phyloP scores from a whole-genome alignment of 345 rosid genomes.

The Gossypium arboreum region DNA sequence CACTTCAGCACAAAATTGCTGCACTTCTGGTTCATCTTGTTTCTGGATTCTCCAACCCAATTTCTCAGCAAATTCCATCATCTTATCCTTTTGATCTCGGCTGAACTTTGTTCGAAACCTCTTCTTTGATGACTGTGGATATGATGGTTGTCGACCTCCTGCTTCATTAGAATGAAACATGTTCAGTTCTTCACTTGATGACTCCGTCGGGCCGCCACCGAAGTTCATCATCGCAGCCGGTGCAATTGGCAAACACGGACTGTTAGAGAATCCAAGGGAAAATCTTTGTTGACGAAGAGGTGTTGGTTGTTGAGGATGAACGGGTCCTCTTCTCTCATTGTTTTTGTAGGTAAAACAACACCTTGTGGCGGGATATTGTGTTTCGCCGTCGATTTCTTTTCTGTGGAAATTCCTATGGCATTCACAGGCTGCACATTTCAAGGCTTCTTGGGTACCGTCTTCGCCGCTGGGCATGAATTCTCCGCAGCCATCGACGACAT shows the following conservation, averaged over 20 bases:
- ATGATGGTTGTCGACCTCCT: slow-evolving; percentile 12
- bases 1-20: slow-evolving; percentile 45
- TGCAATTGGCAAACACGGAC: slow-evolving; percentile 18
- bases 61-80: slow-evolving; percentile 53
- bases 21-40: slow-evolving; percentile 43
- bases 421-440: slow-evolving; percentile 87
- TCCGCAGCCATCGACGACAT: slow-evolving; percentile 66
- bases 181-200: slow-evolving; percentile 44
- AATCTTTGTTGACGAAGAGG: slow-evolving; percentile 26
- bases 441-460: slow-evolving; percentile 50
- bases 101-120: slow-evolving; percentile 73
- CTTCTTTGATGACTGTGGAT: slow-evolving; percentile 33
- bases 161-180: slow-evolving; percentile 24
- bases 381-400: slow-evolving; percentile 42
- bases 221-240: slow-evolving; percentile 58
- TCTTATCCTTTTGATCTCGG: slow-evolving; percentile 55
- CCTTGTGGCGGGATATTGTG: background rate
- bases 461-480: slow-evolving; percentile 75
- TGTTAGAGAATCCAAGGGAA: slow-evolving; percentile 16
- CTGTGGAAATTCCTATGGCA: slow-evolving; percentile 77
- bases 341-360: slow-evolving; percentile 5
- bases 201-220: slow-evolving; percentile 24
- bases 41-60: slow-evolving; percentile 58
- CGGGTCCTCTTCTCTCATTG: slow-evolving; percentile 1
- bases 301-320: slow-evolving; percentile 18